phyloP scores from a whole-genome alignment of 768 basidiomycete genomes.

The Kwoniella sp. region DNA sequence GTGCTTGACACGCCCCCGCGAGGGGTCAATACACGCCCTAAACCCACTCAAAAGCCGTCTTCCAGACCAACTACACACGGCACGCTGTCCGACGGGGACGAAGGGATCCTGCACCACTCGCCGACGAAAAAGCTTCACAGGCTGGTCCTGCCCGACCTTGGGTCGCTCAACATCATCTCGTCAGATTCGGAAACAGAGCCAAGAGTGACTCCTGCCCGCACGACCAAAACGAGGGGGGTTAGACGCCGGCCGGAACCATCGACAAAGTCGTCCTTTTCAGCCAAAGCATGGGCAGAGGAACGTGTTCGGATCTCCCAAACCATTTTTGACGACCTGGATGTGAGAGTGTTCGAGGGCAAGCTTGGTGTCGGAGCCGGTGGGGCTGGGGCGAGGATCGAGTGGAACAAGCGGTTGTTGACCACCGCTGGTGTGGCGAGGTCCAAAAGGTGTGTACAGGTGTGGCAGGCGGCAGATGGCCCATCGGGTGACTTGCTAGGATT shows the following conservation, averaged over 20 bases:
- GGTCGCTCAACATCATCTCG: constrained; percentile 6
- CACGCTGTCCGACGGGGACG: background rate
- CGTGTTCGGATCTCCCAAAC: constrained; percentile 27
- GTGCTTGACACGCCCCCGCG: constrained; percentile 8
- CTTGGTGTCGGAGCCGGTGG: constrained; percentile 34
- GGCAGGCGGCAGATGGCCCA: background rate
- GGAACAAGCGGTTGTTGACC: constrained; percentile 50
- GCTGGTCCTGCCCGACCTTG: constrained; percentile 12
- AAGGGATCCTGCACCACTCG: constrained; percentile 24
- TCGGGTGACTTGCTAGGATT: background rate
- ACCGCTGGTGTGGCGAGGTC: constrained; percentile 51
- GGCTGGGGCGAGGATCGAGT: constrained; percentile 36
- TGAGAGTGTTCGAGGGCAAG: constrained; percentile 41
- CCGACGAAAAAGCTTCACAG: constrained; percentile 3
- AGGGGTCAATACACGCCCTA: too few relatives aligned
- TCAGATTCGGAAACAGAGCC: constrained; percentile 6
- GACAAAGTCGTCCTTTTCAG: constrained; percentile 4
- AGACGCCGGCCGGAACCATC: constrained; percentile 10
- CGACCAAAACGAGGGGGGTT: background rate
- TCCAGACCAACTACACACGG: background rate
- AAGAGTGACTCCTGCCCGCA: background rate
- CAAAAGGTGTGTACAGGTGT: constrained; percentile 32
- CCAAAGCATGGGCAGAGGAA: constrained; percentile 30
- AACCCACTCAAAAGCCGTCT: too few relatives aligned
- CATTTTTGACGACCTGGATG: constrained; percentile 43